Evolutionary conservation across 83 land plant genomes (phyloP).

Genomic region (Isoetes engelmannii): DNA sequence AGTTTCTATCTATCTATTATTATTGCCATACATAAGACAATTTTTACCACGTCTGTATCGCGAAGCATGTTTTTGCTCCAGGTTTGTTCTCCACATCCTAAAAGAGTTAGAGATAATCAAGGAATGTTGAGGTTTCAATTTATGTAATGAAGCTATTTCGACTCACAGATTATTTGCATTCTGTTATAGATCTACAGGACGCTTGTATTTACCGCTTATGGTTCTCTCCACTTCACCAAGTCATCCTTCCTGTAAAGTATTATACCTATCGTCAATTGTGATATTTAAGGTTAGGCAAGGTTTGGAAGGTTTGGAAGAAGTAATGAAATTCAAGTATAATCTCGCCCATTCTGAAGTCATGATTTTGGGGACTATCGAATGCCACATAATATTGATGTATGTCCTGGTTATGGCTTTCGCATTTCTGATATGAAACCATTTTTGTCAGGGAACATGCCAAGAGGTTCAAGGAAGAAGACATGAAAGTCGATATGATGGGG

Average conservation of each 20-base stretch:
- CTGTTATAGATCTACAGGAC: constrained; percentile 49
- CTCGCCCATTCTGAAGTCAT: background rate
- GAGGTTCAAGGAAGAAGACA: constrained; percentile 63
- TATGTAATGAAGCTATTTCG: too few relatives aligned
- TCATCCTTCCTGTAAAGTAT: constrained; percentile 45
- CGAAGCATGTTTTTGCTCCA: too few relatives aligned
- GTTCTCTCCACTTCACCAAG: constrained; percentile 56
- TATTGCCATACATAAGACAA: too few relatives aligned
- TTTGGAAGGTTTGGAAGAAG: background rate
- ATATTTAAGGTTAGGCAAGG: background rate
- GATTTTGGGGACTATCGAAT: too few relatives aligned
- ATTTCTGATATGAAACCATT: background rate
- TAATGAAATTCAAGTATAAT: background rate
- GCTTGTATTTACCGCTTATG: constrained; percentile 56
- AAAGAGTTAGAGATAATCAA: too few relatives aligned
- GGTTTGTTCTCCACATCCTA: too few relatives aligned
- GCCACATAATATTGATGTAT: background rate
- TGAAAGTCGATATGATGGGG: constrained; percentile 53
- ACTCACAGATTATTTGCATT: too few relatives aligned
- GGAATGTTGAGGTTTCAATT: too few relatives aligned
- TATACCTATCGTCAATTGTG: background rate
- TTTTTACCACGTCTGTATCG: too few relatives aligned
- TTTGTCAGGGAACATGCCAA: constrained; percentile 67
- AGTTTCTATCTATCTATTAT: too few relatives aligned
- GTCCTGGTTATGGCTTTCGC: background rate